Base-by-base conservation (phyloP, 768 basidiomycete genomes). In the Suillus decipiens region DNA sequence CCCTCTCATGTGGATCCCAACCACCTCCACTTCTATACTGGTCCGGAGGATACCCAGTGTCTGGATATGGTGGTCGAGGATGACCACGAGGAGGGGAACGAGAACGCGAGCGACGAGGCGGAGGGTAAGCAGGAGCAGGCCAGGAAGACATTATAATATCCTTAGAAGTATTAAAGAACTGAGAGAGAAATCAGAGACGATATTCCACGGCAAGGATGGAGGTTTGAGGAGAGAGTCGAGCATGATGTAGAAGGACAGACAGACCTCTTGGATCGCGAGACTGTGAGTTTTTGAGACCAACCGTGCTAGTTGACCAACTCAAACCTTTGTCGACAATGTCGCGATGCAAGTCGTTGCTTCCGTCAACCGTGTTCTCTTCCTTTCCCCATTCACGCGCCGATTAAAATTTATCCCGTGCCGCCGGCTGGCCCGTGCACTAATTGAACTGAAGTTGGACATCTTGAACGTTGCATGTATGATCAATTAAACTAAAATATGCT, bases 181-280 rank as follows among this genome's bases (percentile, higher is more conserved):
- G 74, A 84, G 84, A 78, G 77, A 80, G 78, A 79, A 77, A 79
- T 77, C 70, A 73, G 76, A 76, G 79, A 77, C 80, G 77, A 75
- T 75, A 76, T 71, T 68, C 71, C 77, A 77, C 77, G 78, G 77
- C 76, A 81, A 78, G 82, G 79, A 80, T 70, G 86, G 84, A 83
- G 71, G 76, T 82, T 79, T 81, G 84, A 82, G 39, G 56, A 81
- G 80, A 86, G 84, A 86, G 88, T 85, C 88, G 89, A 87, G 89
- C 90, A 92, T 92, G 86, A 87, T 85, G 87, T 70, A 73, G 69
- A 87, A 88, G 88, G 84, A 93, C 91, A 90, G 91, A 93, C 91
- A 90, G 91, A 93, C 91, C 91, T 93, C 90, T 89, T 87, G 82
- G 81, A 77, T 76, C 79, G 79, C 81, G 78, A 79, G 77, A 80